phyloP scores from a whole-genome alignment of 306 rosid genomes.

The Begonia loranthoides region DNA sequence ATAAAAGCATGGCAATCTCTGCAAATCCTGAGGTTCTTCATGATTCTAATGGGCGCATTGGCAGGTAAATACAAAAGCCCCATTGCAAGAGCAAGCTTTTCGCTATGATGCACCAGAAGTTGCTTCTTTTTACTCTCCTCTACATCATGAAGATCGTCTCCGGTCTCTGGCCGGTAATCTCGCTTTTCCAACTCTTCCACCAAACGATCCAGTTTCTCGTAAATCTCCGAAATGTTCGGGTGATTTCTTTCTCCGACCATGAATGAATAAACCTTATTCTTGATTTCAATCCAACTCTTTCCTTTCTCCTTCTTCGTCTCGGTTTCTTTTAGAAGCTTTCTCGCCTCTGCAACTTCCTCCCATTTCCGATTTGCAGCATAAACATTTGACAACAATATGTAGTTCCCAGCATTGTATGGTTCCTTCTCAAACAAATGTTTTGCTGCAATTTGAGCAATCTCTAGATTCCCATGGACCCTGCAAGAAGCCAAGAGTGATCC shows the following conservation, averaged over 20 bases:
- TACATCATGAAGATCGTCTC: slow-evolving; percentile 52
- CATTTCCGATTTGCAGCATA: slow-evolving; percentile 65
- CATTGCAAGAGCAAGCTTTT: slow-evolving; percentile 67
- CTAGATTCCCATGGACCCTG: slow-evolving; percentile 40
- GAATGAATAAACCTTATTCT: slow-evolving; percentile 53
- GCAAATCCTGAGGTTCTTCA: slow-evolving; percentile 89
- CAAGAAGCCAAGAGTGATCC: slow-evolving; percentile 85
- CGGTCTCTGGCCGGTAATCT: slow-evolving; percentile 41
- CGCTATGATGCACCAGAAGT: slow-evolving; percentile 72
- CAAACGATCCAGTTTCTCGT: slow-evolving; percentile 42
- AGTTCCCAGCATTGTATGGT: slow-evolving; percentile 81
- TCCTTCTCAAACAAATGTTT: slow-evolving; percentile 58
- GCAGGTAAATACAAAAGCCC: slow-evolving; percentile 65
- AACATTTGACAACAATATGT: slow-evolving; percentile 53
- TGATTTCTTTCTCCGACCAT: slow-evolving; percentile 70
- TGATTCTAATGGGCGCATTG: slow-evolving; percentile 57
- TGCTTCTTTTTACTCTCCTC: slow-evolving; percentile 53
- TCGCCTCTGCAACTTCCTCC: slow-evolving; percentile 67
- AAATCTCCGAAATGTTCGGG: slow-evolving; percentile 37
- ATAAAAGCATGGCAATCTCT: slow-evolving; percentile 81
- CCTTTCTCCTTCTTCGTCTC: slow-evolving; percentile 66
- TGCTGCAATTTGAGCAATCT: slow-evolving; percentile 70
- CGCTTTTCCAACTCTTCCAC: slow-evolving; percentile 44
- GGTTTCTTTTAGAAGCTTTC: slow-evolving; percentile 58
- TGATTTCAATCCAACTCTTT: slow-evolving; percentile 78